These are phyloP conservation scores for Phytophthora crassamura DNA, from an alignment of 352 stramenopile genomes.

Conservation along the genomic window DNA sequence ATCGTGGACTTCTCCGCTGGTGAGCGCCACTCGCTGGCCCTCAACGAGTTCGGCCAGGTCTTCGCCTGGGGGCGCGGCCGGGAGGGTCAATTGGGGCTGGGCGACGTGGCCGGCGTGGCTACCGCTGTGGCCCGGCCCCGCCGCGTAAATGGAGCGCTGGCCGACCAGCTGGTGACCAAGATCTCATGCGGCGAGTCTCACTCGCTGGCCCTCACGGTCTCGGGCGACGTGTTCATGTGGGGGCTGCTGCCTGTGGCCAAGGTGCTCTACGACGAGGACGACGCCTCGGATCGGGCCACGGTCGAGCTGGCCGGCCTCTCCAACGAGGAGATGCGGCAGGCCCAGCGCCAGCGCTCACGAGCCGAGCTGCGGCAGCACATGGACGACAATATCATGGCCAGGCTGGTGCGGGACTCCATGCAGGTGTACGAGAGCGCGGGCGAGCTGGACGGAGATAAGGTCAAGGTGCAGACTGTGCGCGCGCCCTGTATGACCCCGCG, in stretches of 20 bases:
- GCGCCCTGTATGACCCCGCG: slow-evolving; percentile 58
- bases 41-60: slow-evolving; percentile 86
- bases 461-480: slow-evolving; percentile 66
- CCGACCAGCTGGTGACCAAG: slow-evolving; percentile 69
- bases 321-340: slow-evolving; percentile 30
- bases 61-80: slow-evolving; percentile 80
- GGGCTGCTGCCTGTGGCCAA: slow-evolving; percentile 69
- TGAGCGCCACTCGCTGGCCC: slow-evolving; percentile 74
- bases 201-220: slow-evolving; percentile 63
- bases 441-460: slow-evolving; percentile 25
- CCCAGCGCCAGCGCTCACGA: slow-evolving; percentile 30
- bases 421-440: slow-evolving; percentile 63
- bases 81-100: slow-evolving; percentile 73
- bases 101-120: slow-evolving; percentile 42
- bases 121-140: slow-evolving; percentile 38
- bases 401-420: slow-evolving; percentile 72
- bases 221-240: slow-evolving; percentile 81
- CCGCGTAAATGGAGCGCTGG: slow-evolving; percentile 52
- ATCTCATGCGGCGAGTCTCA: slow-evolving; percentile 82
- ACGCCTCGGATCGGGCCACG: slow-evolving; percentile 58
- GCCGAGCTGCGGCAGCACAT: slow-evolving; percentile 37
- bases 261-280: slow-evolving; percentile 46
- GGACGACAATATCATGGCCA: slow-evolving; percentile 61
- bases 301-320: slow-evolving; percentile 66
- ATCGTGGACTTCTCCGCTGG: slow-evolving; percentile 79